These are phyloP conservation scores for Entophlyctis luteolus DNA, from an alignment of 192 early-diverging fungal species.

Conservation along the genomic window DNA sequence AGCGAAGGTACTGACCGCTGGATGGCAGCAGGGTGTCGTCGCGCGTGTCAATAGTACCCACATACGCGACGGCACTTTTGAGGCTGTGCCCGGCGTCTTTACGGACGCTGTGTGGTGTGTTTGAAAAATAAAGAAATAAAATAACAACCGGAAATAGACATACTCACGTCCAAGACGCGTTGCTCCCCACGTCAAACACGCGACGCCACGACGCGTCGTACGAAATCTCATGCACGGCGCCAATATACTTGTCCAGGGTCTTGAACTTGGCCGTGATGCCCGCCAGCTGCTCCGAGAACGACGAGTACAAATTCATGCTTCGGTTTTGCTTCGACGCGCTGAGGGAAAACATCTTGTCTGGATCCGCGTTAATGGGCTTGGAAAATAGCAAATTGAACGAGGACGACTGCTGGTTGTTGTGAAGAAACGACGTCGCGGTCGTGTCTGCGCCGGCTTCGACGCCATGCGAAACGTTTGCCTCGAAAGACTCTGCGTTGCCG, in stretches of 20 bases:
- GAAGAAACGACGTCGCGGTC: not conserved
- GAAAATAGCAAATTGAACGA: not conserved
- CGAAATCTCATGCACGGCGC: constrained; percentile 57
- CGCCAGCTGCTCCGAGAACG: constrained; percentile 67
- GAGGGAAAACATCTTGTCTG: constrained; percentile 61
- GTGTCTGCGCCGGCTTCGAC: constrained; percentile 35
- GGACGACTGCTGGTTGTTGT: not conserved
- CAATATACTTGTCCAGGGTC: constrained; percentile 23
- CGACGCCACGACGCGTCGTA: constrained; percentile 79
- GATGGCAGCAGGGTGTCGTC: constrained; percentile 78
- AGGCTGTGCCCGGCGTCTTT: constrained; percentile 77
- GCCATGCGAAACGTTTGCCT: constrained; percentile 71
- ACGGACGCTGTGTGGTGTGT: constrained; percentile 52
- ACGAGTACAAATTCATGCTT: constrained; percentile 61
- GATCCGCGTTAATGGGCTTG: constrained; percentile 62
- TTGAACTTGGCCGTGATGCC: constrained; percentile 17
- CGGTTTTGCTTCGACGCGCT: constrained; percentile 62
- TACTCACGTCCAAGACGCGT: constrained; percentile 38
- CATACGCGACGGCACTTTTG: constrained; percentile 74
- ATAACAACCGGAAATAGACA: not conserved
- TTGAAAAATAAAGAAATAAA: not conserved
- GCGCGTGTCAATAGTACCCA: constrained; percentile 65
- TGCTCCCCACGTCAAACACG: constrained; percentile 51
- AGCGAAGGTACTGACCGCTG: constrained; percentile 47
- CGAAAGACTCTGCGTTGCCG: constrained; percentile 81